Evolutionary conservation across 2,329 filamentous ascomycete species (phyloP), one percentile per base, ranked within the genome.

Genomic region (Cladophialophora bantiana): DNA sequence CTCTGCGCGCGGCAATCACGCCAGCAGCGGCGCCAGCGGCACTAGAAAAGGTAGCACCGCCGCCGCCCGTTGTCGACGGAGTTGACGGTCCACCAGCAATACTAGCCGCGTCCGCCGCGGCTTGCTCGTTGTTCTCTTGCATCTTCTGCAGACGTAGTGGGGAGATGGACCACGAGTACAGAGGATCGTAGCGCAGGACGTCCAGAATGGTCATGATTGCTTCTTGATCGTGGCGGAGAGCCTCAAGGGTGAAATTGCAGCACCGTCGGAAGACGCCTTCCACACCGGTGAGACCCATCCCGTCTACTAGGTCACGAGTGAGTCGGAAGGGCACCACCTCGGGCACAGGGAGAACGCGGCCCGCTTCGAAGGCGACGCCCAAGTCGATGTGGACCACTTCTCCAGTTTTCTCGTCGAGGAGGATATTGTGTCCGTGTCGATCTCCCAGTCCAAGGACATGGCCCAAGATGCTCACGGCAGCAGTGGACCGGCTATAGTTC

Each of bases 201-300:
- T 99, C 96, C 20, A 99, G 87, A 61, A 99, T 93, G 0, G 95
- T 98, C 94, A 97, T 98, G 81, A 99, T 99, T 53, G 91, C 94
- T 77, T 97, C 96, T 12, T 92, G 92, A 77, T 99, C 95, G 74
- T 96, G 91, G n/a, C 95, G 89, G 40, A 99, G 83, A 1, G 96
- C 94, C 69, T 97, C 93, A 36, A 99, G 87, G 0, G 94, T 98
- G 77, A 98, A 98, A 77, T 99, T 96, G 78, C 95, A 99, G 79
- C 94, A 98, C n/a, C 96, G 88, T 7, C 95, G 88, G 82, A 98
- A 99, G 0, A 98, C 93, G 3, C 95, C 95, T 78, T 99, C 96
- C 0, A 94, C 96, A 74, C 92, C 93, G 2, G 92, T 96, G 72
- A 96, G 90, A 34, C 95, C 95, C 92, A 99, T 97, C 32, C 93